Evolutionary conservation across 345 rosid genomes (phyloP).

Genomic region (Aquilaria yunnanensis): DNA sequence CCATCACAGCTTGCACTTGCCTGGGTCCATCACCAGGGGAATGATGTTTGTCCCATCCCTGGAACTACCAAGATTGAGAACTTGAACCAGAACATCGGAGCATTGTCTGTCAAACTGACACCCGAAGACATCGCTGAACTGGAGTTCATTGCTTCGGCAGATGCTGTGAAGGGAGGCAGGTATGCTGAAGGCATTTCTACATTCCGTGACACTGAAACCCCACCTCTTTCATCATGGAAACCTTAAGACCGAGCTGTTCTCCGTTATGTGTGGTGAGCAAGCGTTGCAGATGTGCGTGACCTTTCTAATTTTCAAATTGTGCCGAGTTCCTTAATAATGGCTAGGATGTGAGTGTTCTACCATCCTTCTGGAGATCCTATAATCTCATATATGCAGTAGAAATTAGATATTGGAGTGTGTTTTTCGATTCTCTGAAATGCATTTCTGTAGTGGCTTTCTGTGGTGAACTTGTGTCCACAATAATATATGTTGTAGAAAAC

Average conservation of each 20-base stretch:
- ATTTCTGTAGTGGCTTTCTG: too few relatives aligned
- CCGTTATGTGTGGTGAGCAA: too few relatives aligned
- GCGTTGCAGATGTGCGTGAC: too few relatives aligned
- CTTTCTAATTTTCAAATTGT: too few relatives aligned
- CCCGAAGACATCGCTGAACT: slow-evolving; percentile 55
- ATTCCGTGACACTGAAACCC: slow-evolving; percentile 36
- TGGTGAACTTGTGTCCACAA: too few relatives aligned
- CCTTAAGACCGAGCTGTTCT: not conserved
- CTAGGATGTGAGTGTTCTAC: too few relatives aligned
- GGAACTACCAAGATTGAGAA: slow-evolving; percentile 53
- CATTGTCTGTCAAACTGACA: slow-evolving; percentile 47
- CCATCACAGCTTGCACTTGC: slow-evolving; percentile 57
- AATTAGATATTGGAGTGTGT: too few relatives aligned
- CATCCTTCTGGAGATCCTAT: too few relatives aligned
- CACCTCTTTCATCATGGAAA: slow-evolving; percentile 55
- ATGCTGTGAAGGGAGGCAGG: slow-evolving; percentile 37
- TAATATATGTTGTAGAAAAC: too few relatives aligned
- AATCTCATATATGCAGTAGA: too few relatives aligned
- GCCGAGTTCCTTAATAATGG: too few relatives aligned
- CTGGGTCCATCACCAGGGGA: slow-evolving; percentile 41
- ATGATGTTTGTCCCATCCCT: slow-evolving; percentile 12
- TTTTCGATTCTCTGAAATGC: too few relatives aligned
- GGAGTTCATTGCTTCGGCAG: slow-evolving; percentile 33
- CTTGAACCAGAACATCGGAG: slow-evolving; percentile 49
- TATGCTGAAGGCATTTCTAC: slow-evolving; percentile 11